Conservation (phyloP, 495 filamentous ascomycete genomes). For the Trichocladium antarcticum region DNA sequence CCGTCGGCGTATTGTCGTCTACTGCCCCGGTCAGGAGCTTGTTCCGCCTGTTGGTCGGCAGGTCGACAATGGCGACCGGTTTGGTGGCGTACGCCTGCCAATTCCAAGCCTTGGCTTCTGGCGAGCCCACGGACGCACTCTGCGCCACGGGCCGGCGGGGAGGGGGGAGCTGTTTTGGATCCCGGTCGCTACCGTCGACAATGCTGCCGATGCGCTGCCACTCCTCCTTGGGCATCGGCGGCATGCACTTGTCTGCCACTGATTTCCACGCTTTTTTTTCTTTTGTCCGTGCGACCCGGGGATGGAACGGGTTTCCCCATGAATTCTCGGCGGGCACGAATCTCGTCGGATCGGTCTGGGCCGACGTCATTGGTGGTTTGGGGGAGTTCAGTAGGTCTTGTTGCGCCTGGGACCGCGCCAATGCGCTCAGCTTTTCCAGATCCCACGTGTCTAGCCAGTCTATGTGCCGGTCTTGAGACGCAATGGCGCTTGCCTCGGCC, state of each 20-base stretch:
- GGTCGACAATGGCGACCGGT: constrained; percentile 14
- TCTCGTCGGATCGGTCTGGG: constrained; percentile 33
- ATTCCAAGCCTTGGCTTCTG: constrained; percentile 5
- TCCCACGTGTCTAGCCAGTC: constrained; percentile 40
- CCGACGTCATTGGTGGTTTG: constrained; percentile 28
- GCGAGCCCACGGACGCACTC: background rate
- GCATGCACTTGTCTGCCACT: constrained; percentile 47
- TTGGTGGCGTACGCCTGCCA: constrained; percentile 20
- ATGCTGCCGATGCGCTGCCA: constrained; percentile 52
- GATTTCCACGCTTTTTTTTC: constrained; percentile 48
- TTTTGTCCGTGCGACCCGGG: constrained; percentile 46
- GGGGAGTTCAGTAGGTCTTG: constrained; percentile 14
- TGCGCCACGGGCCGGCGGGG: constrained; percentile 16
- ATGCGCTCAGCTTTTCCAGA: constrained; percentile 21
- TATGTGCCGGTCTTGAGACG: constrained; percentile 4
- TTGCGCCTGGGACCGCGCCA: constrained; percentile 21
- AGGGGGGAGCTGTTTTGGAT: constrained; percentile 22
- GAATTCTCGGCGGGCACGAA: constrained; percentile 48
- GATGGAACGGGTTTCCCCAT: constrained; percentile 50
- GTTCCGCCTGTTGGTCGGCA: constrained; percentile 8
- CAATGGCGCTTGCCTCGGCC: background rate
- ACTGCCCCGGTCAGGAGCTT: constrained; percentile 27
- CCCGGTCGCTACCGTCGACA: constrained; percentile 43
- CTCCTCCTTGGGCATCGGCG: constrained; percentile 59
- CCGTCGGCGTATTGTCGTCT: constrained; percentile 29